These are phyloP conservation scores for Prunus mume DNA, from an alignment of 306 rosid genomes.

Conservation along the genomic window DNA sequence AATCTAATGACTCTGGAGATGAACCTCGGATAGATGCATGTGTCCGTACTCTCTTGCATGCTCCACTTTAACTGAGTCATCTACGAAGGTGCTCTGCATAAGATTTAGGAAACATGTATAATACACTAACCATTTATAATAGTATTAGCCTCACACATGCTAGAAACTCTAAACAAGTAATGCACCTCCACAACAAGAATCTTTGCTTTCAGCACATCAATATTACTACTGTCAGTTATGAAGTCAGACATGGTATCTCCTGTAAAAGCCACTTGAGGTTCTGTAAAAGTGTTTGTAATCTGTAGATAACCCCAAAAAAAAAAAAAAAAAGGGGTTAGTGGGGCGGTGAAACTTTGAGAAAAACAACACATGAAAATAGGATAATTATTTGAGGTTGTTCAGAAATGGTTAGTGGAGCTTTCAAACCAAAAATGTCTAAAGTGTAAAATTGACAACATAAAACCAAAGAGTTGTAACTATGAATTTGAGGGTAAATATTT, in stretches of 20 bases:
- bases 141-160: not conserved
- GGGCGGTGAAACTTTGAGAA: not conserved
- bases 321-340: not conserved
- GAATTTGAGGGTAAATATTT: not conserved
- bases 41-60: conserved; percentile 90
- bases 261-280: conserved; percentile 89
- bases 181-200: conserved; percentile 84
- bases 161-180: conserved; percentile 10
- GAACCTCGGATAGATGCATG: conserved; percentile 81
- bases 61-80: conserved; percentile 61
- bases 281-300: conserved; percentile 71
- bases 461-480: not conserved
- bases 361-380: not conserved
- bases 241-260: conserved; percentile 87
- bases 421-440: not conserved
- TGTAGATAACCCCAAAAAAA: conserved; percentile 34
- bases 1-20: conserved; percentile 2
- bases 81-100: conserved; percentile 72
- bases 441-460: not conserved
- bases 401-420: not conserved
- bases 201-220: conserved; percentile 71
- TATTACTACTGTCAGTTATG: conserved; percentile 56
- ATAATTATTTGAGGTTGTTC: no score
- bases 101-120: not conserved
- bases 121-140: not conserved